Percentiles rank a stretch among this genome's conserved stretches.
Evolutionary conservation across 2,329 filamentous ascomycete species (phyloP).

Genomic region (Cadophora luteo-olivacea): DNA sequence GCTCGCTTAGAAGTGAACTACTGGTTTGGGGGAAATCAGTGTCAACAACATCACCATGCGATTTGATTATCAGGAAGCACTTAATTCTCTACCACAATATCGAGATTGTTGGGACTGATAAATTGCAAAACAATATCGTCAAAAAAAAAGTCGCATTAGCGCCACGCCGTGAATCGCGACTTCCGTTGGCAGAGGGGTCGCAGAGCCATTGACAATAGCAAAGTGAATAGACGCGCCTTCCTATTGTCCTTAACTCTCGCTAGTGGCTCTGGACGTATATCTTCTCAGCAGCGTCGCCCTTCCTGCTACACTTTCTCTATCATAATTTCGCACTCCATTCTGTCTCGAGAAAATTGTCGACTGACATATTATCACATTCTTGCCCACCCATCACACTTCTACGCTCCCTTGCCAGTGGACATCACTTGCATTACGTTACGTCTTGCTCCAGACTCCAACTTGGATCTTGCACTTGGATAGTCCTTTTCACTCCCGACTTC

Average conservation of each 20-base stretch:
- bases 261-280: background rate
- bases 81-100: too few species aligned
- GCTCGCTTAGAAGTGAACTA: too few species aligned
- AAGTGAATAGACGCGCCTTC: background rate
- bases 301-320: background rate
- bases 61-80: too few species aligned
- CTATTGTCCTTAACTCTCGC: background rate
- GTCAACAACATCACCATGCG: too few species aligned
- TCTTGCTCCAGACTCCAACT: too few species aligned
- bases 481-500: too few species aligned
- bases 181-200: background rate
- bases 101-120: background rate
- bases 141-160: background rate
- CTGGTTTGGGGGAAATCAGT: too few species aligned
- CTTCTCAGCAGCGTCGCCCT: background rate
- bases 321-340: background rate
- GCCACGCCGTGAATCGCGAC: background rate
- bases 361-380: background rate
- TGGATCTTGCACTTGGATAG: background rate
- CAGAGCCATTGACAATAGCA: background rate
- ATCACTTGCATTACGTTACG: background rate
- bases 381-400: background rate
- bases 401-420: background rate
- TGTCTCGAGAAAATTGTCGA: background rate
- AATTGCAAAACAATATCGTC: background rate